These are phyloP conservation scores for Apiotrichum montevideense DNA, from an alignment of 1,284 basidiomycete species.

Conservation along the genomic window DNA sequence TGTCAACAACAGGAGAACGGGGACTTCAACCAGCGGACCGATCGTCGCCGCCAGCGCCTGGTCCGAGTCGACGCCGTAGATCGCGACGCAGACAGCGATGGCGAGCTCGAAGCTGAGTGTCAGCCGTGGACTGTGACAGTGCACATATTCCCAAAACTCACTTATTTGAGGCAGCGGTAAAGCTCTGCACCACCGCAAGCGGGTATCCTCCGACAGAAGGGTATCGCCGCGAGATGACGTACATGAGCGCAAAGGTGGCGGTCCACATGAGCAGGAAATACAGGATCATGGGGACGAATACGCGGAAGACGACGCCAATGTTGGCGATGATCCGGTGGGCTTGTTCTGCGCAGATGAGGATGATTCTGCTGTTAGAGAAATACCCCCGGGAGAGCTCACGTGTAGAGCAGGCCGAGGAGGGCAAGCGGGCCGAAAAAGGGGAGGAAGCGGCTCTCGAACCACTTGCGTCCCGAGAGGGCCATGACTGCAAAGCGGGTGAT, in stretches of 20 bases:
- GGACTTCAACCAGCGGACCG: slow-evolving; percentile 70
- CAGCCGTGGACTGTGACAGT: not conserved
- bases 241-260: slow-evolving; percentile 57
- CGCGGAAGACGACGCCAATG: slow-evolving; percentile 66
- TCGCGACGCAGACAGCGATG: slow-evolving; percentile 73
- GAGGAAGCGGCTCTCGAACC: slow-evolving; percentile 58
- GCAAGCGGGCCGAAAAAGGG: slow-evolving; percentile 65
- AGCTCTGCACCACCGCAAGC: slow-evolving; percentile 60
- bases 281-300: slow-evolving; percentile 69
- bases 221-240: slow-evolving; percentile 47
- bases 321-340: slow-evolving; percentile 58
- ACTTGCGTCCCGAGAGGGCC: slow-evolving; percentile 48
- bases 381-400: slow-evolving; percentile 9
- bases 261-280: slow-evolving; percentile 78
- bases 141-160: slow-evolving; percentile 28
- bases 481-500: slow-evolving; percentile 60
- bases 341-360: slow-evolving; percentile 68
- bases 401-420: slow-evolving; percentile 63
- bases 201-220: slow-evolving; percentile 50
- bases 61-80: slow-evolving; percentile 66
- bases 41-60: slow-evolving; percentile 69
- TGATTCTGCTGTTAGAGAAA: slow-evolving; percentile 44
- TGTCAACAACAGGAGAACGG: slow-evolving; percentile 65
- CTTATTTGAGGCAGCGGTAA: slow-evolving; percentile 52
- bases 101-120: slow-evolving; percentile 56